These are phyloP conservation scores for Rutstroemia sydowiana DNA, from an alignment of 2,329 filamentous ascomycete species.

Conservation along the genomic window DNA sequence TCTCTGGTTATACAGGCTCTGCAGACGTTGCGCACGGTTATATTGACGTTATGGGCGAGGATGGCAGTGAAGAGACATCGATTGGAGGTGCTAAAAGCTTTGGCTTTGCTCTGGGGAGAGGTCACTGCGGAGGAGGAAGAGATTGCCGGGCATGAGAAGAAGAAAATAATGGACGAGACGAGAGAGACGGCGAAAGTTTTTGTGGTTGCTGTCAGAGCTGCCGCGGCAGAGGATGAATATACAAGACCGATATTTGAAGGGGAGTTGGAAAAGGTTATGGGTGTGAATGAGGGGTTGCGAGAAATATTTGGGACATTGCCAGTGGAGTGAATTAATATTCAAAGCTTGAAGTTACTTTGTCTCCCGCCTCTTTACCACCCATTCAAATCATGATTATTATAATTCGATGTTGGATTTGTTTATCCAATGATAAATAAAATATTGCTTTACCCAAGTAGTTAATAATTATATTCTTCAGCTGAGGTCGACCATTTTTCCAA, in stretches of 20 bases:
- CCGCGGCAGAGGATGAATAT: not conserved
- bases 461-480: too few species aligned
- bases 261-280: conserved; percentile 21
- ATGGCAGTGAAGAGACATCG: conserved; percentile 47
- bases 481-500: too few species aligned
- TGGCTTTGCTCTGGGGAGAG: conserved; percentile 59
- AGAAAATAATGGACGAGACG: conserved; percentile 12
- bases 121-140: not conserved
- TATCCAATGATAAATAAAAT: too few species aligned
- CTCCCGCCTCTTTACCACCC: too few species aligned
- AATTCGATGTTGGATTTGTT: too few species aligned
- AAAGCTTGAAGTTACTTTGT: too few species aligned
- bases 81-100: conserved; percentile 54
- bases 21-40: conserved; percentile 46
- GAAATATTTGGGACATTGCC: not conserved
- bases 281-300: conserved; percentile 17
- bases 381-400: too few species aligned
- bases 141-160: conserved; percentile 7
- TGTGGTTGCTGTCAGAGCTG: conserved; percentile 16
- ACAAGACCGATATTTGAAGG: conserved; percentile 10
- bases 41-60: conserved; percentile 64
- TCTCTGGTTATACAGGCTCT: conserved; percentile 41
- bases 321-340: not conserved
- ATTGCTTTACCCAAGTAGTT: too few species aligned
- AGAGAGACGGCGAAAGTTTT: conserved; percentile 19